Percentiles rank a stretch among this genome's conserved stretches.
Evolutionary conservation across 2,329 filamentous ascomycete species (phyloP).

Genomic region (Fusarium hainanense): DNA sequence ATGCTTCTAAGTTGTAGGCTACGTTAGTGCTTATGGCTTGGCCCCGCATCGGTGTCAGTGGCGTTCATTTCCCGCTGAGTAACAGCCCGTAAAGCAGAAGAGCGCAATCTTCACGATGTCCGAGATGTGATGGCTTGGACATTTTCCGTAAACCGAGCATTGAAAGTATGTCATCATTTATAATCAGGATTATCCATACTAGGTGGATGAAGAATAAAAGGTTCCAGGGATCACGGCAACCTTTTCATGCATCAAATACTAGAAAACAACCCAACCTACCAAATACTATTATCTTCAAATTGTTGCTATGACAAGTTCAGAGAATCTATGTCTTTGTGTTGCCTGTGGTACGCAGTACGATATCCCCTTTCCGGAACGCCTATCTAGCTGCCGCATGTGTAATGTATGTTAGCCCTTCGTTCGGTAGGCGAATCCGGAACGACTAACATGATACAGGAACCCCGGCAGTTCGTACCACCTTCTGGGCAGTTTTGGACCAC

Average conservation of each 20-base stretch:
- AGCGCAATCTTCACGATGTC: background rate
- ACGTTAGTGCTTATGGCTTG: background rate
- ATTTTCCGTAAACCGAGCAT: background rate
- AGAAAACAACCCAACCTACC: background rate
- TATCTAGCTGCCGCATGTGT: background rate
- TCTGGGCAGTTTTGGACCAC: background rate
- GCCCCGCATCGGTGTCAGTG: background rate
- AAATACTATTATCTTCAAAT: background rate
- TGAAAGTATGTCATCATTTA: background rate
- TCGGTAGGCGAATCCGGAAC: no score
- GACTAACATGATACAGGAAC: background rate
- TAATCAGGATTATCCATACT: background rate
- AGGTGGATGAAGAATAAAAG: background rate
- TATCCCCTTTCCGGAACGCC: background rate
- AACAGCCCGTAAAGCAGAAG: background rate
- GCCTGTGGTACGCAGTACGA: background rate
- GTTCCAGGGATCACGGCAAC: background rate
- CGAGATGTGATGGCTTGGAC: background rate
- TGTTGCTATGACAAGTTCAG: background rate
- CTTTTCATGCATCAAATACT: background rate
- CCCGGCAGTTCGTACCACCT: background rate
- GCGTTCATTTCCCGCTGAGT: background rate
- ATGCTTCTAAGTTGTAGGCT: no score
- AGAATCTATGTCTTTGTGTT: background rate
- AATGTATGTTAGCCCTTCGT: background rate